Evolutionary conservation across 2,329 filamentous ascomycete species (phyloP), one percentile per base, ranked within the genome.

Genomic region (Neonectria neomacrospora): DNA sequence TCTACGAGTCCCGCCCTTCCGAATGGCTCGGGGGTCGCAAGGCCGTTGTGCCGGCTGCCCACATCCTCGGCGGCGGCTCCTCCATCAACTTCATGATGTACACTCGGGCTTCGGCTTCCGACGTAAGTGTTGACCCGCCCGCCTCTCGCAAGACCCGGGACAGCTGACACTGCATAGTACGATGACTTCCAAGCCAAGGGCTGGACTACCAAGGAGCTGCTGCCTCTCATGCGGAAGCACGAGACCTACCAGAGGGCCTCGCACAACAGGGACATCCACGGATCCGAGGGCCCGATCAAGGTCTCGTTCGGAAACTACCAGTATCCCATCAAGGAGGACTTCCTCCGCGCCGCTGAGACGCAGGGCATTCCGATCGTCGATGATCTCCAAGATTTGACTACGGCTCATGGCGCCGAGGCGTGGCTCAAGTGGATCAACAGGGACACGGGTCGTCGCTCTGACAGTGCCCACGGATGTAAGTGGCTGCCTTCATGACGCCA

Each of bases 391-490:
- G 91, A 94, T 71, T 80, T 94, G 55, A 80, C 80, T 28, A 91
- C 89, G 1, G 89, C 80, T 14, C 87, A 89, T 63, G 91, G 91
- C 66, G 91, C 91, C 48, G 91, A 94, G 79, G 91, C 94, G 68
- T 94, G 91, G 91, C 80, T 94, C 59, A 94, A 94, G 79, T 94
- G 91, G 91, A 94, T 94, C 78, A 94, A 94, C 73, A 85, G 87
- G 63, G 87, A 87, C 52, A 66, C 60, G 2, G 60, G 60, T 14
- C 54, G 60, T 16, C 54, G 61, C 26, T 60, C 56, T 9, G 61
- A 64, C 16, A 60, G 56, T 2, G 61, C 61, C 6, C 61, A 64
- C 37, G 61, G 56, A 18, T 64, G 61, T 64, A 47, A n/a, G 52
- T 57, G 14, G 20, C 47, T 18, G n/a, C 12, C 23, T 20, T 12